Evolutionary conservation across 257 asterid genomes (phyloP), one percentile per base, ranked within the genome.

Genomic region (Cruciata laevipes): DNA sequence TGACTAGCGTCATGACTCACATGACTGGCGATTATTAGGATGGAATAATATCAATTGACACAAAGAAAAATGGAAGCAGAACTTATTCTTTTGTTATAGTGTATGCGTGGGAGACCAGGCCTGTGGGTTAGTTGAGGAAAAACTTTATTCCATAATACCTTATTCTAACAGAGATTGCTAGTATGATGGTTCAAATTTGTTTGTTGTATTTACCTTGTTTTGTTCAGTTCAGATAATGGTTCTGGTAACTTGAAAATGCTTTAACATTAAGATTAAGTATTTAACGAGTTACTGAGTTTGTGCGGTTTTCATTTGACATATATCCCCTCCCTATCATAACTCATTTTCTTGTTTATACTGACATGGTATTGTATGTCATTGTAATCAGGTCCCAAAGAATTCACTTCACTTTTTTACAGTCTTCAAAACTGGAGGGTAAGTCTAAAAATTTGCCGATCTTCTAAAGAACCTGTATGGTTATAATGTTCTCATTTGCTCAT

Each of bases 381-480:
- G 64, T 69, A 77, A 9, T 76, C 85, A 89, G 98, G 98, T 58
- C 99, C 99, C 21, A 90, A 90, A 82, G 97, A 93, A 77, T 93
- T 90, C 76, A 85, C 84, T 49, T 80, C 86, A 70, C 81, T 93
- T 58, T 93, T 82, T 67, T 88, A 85, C 85, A 84, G 99, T 80
- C 99, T 93, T 55, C 97, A 93, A 81, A 84, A 52, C 78, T 93
- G 99, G 99, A 85, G 97, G 91, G 97, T 93, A 52, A 82, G 96
- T 80, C 49, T 5, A 61, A 59, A 60, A 68, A 20, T 37, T 3
- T n/a, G n/a, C 47, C 27, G 6, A 62, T 40, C 52, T 67, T 44
- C 65, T 66, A 44, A 30, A 40, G 66, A 47, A 27, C 38, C 60
- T 27, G 42, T 12, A 60, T 14, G 68, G 25, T 58, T 27, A 57